These are phyloP conservation scores for Serendipita sp. DNA, from an alignment of 768 basidiomycete species.

Conservation along the genomic window DNA sequence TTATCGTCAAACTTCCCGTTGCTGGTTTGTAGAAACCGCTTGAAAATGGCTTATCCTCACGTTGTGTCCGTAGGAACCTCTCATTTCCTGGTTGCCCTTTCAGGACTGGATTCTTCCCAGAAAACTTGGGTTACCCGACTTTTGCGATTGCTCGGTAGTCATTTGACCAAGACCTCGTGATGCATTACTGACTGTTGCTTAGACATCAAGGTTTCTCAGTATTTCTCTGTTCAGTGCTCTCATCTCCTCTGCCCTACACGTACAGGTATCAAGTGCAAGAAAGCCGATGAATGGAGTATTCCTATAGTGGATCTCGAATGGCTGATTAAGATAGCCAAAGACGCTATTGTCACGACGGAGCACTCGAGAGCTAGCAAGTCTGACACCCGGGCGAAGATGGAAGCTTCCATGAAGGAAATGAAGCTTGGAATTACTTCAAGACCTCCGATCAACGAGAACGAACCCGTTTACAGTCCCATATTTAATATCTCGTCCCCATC, in stretches of 20 bases:
- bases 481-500: background rate
- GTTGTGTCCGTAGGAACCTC: conserved; percentile 33
- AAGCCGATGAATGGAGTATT: conserved; percentile 63
- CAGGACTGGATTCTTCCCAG: conserved; percentile 45
- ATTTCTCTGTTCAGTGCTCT: conserved; percentile 54
- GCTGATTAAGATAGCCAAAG: conserved; percentile 42
- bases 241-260: conserved; percentile 67
- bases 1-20: conserved; percentile 43
- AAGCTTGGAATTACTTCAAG: background rate
- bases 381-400: background rate
- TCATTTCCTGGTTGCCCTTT: conserved; percentile 44
- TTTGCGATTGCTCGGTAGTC: conserved; percentile 46
- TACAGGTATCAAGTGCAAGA: conserved; percentile 57
- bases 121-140: conserved; percentile 45
- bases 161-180: conserved; percentile 8
- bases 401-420: background rate
- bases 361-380: background rate
- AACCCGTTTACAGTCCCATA: background rate
- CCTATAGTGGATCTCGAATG: conserved; percentile 58
- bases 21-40: conserved; percentile 26
- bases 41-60: background rate
- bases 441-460: background rate
- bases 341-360: conserved; percentile 22
- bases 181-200: background rate
- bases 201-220: conserved; percentile 41